Evolutionary conservation across 192 early-diverging fungal genomes (phyloP), one percentile per base, ranked within the genome.

Genomic region (Podochytrium sp.): DNA sequence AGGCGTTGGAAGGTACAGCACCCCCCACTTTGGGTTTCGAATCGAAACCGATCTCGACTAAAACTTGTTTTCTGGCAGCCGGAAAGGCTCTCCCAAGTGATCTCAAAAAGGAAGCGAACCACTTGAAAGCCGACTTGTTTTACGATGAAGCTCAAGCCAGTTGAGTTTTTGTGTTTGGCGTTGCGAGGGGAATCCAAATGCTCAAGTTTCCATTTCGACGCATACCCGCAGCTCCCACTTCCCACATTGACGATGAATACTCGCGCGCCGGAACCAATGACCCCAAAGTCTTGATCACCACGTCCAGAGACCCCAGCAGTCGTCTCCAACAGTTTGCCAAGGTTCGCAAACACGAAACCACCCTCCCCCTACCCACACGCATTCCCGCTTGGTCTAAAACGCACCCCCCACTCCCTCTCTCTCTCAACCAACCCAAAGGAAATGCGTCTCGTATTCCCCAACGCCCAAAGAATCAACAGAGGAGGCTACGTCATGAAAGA

Each of bases 241-340:
- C 90, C 10, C 95, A 97, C 74, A 90, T 95, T 57, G 97, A 99
- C 84, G 96, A 99, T 70, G 97, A 99, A 87, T 99, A 99, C 79
- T 89, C 96, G 16, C 89, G 89, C 23, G 95, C 96, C 18, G 97
- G 97, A 50, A 86, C 92, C 42, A 90, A 84, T 58, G 97, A 99
- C 76, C 96, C 97, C 53, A 99, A 99, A 74, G 88, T 99, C 20
- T 80, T 99, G 23, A 93, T 99, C 62, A 99, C 97, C 27, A 99
- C 97, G 5, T 97, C 95, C 18, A 85, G 96, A 64, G 95, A 98
- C 65, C 95, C 97, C 25, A 93, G 90, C 79, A 90, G 91, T 70
- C 90, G 96, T 50, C 86, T 99, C 74, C 89, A 91, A 76, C 95
- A 96, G 82, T 99, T 99, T 81, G 87, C 96, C 73, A 99, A 99